phyloP scores from a whole-genome alignment of 2,329 filamentous ascomycete species.

The Xylariaceae sp. region DNA sequence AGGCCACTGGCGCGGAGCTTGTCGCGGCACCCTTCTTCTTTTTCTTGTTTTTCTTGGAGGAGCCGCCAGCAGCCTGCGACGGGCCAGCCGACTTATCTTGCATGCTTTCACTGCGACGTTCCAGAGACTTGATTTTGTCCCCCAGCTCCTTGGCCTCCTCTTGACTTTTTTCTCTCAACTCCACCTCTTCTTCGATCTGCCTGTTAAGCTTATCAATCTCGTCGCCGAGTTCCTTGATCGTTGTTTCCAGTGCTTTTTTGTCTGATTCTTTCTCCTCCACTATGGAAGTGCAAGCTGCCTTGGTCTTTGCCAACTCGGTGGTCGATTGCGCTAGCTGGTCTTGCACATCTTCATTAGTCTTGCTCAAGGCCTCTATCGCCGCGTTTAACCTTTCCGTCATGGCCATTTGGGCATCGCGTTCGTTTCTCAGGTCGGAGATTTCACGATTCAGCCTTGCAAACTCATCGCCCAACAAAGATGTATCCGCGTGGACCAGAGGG shows the following conservation, averaged over 20 bases:
- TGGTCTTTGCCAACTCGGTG: too few relatives aligned
- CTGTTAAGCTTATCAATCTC: slow-evolving; percentile 35
- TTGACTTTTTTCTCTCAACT: slow-evolving; percentile 36
- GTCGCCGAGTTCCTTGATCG: slow-evolving; percentile 23
- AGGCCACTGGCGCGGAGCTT: slow-evolving; percentile 35
- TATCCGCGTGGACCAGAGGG: slow-evolving; percentile 69
- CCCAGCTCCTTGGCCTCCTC: slow-evolving; percentile 37
- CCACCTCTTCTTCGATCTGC: slow-evolving; percentile 16
- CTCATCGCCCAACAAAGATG: slow-evolving; percentile 58
- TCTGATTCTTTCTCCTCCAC: slow-evolving; percentile 25
- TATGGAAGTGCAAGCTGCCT: slow-evolving; percentile 17
- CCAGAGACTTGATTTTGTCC: not conserved
- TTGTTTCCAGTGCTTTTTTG: slow-evolving; percentile 23
- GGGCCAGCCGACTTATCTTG: too few relatives aligned
- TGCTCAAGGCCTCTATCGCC: slow-evolving; percentile 46
- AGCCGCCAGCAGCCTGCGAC: too few relatives aligned
- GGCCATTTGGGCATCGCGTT: slow-evolving; percentile 35
- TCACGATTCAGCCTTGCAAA: slow-evolving; percentile 50
- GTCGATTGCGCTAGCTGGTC: too few relatives aligned
- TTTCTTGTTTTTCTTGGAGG: slow-evolving; percentile 81
- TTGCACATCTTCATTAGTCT: slow-evolving; percentile 41
- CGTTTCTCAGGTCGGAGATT: slow-evolving; percentile 44
- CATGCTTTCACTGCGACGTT: too few relatives aligned
- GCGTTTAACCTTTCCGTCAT: slow-evolving; percentile 43
- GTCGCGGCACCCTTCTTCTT: slow-evolving; percentile 65